Base-by-base conservation (phyloP, 2,329 filamentous ascomycete genomes). In the Diaporthe vaccinii region DNA sequence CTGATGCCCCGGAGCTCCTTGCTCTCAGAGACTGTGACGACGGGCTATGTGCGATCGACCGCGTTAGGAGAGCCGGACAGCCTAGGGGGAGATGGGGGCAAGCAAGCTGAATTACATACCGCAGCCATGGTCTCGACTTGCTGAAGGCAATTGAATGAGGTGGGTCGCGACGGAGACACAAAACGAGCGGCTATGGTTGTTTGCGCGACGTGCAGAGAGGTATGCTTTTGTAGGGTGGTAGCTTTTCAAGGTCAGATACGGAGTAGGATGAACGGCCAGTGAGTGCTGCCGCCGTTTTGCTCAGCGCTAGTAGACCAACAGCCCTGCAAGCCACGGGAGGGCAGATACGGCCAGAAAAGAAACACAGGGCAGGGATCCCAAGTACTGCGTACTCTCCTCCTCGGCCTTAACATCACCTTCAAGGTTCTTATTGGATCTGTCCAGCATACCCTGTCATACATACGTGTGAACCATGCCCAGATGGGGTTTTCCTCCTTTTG, bases 1-100 rank as follows among this genome's bases (percentile, higher is more conserved):
- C 98, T 98, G 82, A 99, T 92, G 78, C 96, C 96, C 80, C 96
- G 93, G 83, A 98, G 93, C 91, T 98, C 96, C 87, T 97, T 98
- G 85, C 92, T 94, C 89, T 98, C 96, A 83, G 95, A 94, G 84
- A 98, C 92, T 81, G 97, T 98, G 82, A 91, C 86, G 77, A 92
- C 88, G 78, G 88, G 89, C 89, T 91, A 78, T 65, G 77, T 75
- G 34, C 68, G 62, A 69, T 31, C 22, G 61, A 71, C 39, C 69
- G 73, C 58, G 61, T 68, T 46, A 55, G 51, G 34, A 57, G 22
- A 28, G 22, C 22, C 31, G 34, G 8, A 28, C 46, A 53, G 65
- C 55, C 46, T 75, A 55, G 51, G 51, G 73, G 5, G 67, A 34
- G 61, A 12, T 51, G 20, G 41, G 62, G 36, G 31, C 39, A 17